A percentile compares a stretch with the other conserved stretches of the same genome.
These are phyloP conservation scores for Leccinum disarticulatum DNA, from an alignment of 768 basidiomycete species.

Conservation along the genomic window DNA sequence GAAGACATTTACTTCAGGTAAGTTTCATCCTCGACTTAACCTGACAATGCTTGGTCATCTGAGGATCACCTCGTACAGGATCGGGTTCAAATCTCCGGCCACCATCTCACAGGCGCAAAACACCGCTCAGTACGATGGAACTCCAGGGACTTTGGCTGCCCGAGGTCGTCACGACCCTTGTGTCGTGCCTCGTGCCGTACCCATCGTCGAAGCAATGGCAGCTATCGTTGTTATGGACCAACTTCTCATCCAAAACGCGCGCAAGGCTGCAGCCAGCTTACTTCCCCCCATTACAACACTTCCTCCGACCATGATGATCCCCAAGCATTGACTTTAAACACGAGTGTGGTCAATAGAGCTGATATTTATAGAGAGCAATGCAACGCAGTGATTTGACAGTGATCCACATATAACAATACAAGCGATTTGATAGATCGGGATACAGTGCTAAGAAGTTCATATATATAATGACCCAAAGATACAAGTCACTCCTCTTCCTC, in stretches of 20 bases:
- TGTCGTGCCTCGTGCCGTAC: constrained; percentile 94
- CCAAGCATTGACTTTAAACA: constrained; percentile 30
- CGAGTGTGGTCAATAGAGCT: not conserved
- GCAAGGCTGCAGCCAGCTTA: constrained; percentile 67
- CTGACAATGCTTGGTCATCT: constrained; percentile 3
- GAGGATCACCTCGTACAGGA: constrained; percentile 43
- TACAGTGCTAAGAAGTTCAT: not conserved
- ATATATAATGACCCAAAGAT: not conserved
- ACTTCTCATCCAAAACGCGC: constrained; percentile 85
- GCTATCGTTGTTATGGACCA: constrained; percentile 94
- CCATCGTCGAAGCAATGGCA: constrained; percentile 98
- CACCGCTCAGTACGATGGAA: constrained; percentile 94
- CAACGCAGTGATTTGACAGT: constrained; percentile 3
- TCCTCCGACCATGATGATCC: constrained; percentile 88
- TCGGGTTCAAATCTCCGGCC: constrained; percentile 98
- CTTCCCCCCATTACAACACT: constrained; percentile 88
- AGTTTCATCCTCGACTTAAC: constrained; percentile 19
- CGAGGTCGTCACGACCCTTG: constrained; percentile 96
- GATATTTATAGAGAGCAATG: not conserved
- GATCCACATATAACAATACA: constrained; percentile 19
- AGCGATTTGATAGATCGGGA: not conserved
- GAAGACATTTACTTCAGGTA: constrained; percentile 98
- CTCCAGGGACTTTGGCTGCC: constrained; percentile 82
- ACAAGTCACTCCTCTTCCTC: constrained; percentile 49
- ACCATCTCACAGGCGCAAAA: constrained; percentile 91